phyloP scores from a whole-genome alignment of 352 stramenopile species.

The Thraustochytrium sp. region DNA sequence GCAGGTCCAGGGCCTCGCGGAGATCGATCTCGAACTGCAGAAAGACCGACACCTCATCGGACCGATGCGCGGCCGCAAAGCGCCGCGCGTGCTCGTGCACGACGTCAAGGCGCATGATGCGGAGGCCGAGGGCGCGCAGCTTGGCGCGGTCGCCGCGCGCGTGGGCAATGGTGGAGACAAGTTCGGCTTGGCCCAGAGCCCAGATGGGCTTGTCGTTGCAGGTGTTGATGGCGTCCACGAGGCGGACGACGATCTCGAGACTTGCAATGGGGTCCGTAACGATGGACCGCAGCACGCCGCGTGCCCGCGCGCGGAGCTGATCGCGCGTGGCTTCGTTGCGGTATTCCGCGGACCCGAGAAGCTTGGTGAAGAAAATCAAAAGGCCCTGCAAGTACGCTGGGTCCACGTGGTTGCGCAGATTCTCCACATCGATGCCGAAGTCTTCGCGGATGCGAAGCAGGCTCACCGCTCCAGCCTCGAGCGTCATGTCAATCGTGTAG shows the following conservation, averaged over 20 bases:
- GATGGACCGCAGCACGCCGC: neutral
- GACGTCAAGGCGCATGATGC: constrained; percentile 1
- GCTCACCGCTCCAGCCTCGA: too few species aligned
- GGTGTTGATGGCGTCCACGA: neutral
- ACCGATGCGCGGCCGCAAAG: neutral
- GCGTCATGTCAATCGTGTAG: too few species aligned
- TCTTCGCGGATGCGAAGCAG: too few species aligned
- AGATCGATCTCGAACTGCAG: constrained; percentile 24
- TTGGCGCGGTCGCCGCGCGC: constrained; percentile 4
- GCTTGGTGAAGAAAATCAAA: neutral
- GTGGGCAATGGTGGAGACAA: neutral
- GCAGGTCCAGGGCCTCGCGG: constrained; percentile 1
- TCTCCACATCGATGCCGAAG: too few species aligned
- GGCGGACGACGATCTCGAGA: neutral
- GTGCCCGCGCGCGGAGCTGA: neutral
- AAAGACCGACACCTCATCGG: neutral
- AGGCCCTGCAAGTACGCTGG: neutral
- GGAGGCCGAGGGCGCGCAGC: neutral
- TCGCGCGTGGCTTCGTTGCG: neutral
- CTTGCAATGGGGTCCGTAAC: neutral
- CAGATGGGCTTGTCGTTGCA: constrained; percentile 29
- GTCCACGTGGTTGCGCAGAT: too few species aligned
- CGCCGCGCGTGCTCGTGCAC: neutral
- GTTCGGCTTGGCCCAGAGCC: constrained; percentile 8
- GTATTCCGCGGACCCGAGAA: neutral